Conservation (phyloP, 192 early-diverging fungal species). For the Mortierella claussenii region DNA sequence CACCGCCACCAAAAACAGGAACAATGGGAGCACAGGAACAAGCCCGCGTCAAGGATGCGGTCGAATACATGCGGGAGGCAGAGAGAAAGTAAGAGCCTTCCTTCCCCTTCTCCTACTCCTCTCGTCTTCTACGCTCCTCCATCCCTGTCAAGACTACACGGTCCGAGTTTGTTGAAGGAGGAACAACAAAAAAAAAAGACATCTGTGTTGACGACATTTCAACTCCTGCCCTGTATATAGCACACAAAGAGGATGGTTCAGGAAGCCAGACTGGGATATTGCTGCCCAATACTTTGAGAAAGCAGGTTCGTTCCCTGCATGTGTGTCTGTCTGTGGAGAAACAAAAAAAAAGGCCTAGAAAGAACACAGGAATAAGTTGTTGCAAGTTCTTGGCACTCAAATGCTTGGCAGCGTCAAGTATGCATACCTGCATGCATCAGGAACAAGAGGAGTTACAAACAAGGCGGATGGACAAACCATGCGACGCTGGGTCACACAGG, state of each 20-base stretch:
- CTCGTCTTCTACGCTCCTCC: background rate
- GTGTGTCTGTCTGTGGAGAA: background rate
- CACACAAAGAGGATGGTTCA: constrained; percentile 65
- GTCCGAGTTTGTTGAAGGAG: too few relatives aligned
- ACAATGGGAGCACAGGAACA: constrained; percentile 42
- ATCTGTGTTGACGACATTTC: background rate
- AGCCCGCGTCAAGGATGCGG: constrained; percentile 38
- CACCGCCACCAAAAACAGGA: too few relatives aligned
- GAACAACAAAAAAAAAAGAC: too few relatives aligned
- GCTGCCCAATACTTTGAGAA: constrained; percentile 75
- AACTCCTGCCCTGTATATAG: constrained; percentile 11
- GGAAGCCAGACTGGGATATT: constrained; percentile 83
- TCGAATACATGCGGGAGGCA: constrained; percentile 43
- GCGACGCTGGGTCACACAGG: too few relatives aligned
- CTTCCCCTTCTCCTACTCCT: background rate
- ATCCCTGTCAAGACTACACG: too few relatives aligned
- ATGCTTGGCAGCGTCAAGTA: too few relatives aligned
- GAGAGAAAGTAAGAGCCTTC: constrained; percentile 43
- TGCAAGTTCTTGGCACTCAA: too few relatives aligned
- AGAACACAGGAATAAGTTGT: too few relatives aligned
- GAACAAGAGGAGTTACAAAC: too few relatives aligned
- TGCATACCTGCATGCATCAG: too few relatives aligned
- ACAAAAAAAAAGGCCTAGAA: too few relatives aligned
- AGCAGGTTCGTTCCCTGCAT: constrained; percentile 65
- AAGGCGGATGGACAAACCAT: too few relatives aligned